Evolutionary conservation across 164 flowering plant species (phyloP), one percentile per base, ranked within the genome.

Genomic region (Umbellularia californica): DNA sequence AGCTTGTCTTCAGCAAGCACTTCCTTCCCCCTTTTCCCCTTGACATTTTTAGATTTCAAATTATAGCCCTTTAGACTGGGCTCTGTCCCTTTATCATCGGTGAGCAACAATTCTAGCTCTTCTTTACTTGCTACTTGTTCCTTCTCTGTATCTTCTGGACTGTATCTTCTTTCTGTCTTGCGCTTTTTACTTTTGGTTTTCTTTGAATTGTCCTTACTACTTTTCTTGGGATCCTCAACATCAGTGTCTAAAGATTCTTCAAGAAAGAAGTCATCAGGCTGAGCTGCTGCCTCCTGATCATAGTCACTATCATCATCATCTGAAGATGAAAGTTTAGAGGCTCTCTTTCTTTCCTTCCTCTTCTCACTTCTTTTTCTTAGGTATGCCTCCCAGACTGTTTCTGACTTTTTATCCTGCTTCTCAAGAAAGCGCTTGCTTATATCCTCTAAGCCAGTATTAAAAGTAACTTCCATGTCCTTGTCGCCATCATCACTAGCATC

Each of bases 401-500:
- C 97, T 22, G 92, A 83, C 70, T 86, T 74, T 77, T 83, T 88
- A 76, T 89, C 90, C 28, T 75, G 70, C 91, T 85, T 93, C 79
- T 93, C 95, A 35, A 90, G 78, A 74, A 91, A 81, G 33, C 85
- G 91, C 81, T 89, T 95, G 84, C 98, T 92, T 77, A 93, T 28
- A 82, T 90, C 90, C 79, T 95, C 99, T 72, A 93, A 85, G 23
- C 91, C 97, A 72, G 95, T 80, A 81, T 89, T 91, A 80, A 93
- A 95, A 74, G 98, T 93, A 51, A 93, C 92, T 80, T 93, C 99
- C 99, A 95, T 93, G 77, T 95, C 97, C 82, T 84, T 88, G 71
- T 77, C 84, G 52, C 77, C 84, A 22, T 88, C 85, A 71, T 72
- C 65, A 58, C 62, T 76, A 19, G 63, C 89, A 79, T 88, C 96